Base-by-base conservation (phyloP, 2,329 filamentous ascomycete species). In the Fusarium succisae region DNA sequence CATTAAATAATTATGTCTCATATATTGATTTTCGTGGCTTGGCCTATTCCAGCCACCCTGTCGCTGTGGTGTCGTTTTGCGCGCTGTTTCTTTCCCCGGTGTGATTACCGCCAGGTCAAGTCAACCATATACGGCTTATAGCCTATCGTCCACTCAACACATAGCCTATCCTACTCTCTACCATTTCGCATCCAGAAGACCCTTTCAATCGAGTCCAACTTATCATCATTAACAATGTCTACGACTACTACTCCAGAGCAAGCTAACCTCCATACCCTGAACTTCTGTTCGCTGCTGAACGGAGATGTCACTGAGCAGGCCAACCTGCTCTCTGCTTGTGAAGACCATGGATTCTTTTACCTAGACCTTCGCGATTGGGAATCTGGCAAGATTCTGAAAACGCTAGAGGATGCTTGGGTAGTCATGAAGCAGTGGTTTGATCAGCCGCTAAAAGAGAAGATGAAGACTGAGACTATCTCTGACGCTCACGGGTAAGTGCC, bases 1-100 rank as follows among this genome's bases (percentile, higher is more conserved):
- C 5, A 14, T 15, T 0, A 7, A 14, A 15, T 22, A 5, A 6
- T 8, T 2, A 4, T 17, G 1, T 32, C 8, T 32, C 10, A 1
- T 9, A n/a, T 13, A 1, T 17, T 39, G 0, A 5, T 54, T n/a
- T 8, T 28, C 24, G 35, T 26, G 11, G 4, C 35, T 37, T 6
- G 17, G 7, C 3, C 18, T 6, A 13, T 28, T 26, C 12, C 18
- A 54, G 13, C 12, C 18, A 12, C 8, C 9, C 2, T 17, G 5
- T 15, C 3, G 18, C 11, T 13, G 12, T 15, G 22, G 6, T 9
- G 22, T n/a, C 39, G 2, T 6, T 43, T 43, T 17, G 1, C 14
- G 5, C 22, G 0, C 9, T 15, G 22, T 44, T 35, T 35, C 32
- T 35, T 35, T 3, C 14, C 32, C 14, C 14, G 0, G 32, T 8